These are phyloP conservation scores for Nitzschia sp. DNA, from an alignment of 108 stramenopile species.

Conservation along the genomic window DNA sequence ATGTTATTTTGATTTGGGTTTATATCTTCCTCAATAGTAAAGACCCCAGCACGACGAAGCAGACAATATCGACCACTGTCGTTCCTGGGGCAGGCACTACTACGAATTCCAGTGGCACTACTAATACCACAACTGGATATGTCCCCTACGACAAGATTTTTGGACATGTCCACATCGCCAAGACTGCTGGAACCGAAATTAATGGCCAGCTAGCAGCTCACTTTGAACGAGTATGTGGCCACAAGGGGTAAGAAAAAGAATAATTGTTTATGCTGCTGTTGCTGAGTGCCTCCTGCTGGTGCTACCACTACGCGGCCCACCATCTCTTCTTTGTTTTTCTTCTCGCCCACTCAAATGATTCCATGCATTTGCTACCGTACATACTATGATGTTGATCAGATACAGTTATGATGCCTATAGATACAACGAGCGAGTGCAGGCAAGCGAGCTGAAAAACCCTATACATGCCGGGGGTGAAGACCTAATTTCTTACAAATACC, in stretches of 20 bases:
- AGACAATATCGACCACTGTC: too few species aligned
- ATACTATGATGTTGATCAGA: conserved; percentile 21
- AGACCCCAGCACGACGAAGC: too few species aligned
- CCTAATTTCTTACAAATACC: not conserved
- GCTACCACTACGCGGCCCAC: too few species aligned
- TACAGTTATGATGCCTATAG: not conserved
- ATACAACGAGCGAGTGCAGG: not conserved
- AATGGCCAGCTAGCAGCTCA: conserved; percentile 37
- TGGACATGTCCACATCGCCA: conserved; percentile 45
- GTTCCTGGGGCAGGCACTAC: too few species aligned
- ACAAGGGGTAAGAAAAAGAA: conserved; percentile 36
- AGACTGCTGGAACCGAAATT: conserved; percentile 40
- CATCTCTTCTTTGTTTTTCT: too few species aligned
- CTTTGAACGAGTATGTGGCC: conserved; percentile 47
- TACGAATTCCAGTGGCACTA: too few species aligned
- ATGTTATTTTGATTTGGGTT: too few species aligned
- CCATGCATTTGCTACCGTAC: too few species aligned
- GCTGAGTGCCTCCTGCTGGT: too few species aligned
- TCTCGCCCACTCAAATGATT: not conserved
- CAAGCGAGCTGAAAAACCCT: not conserved
- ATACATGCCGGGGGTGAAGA: not conserved
- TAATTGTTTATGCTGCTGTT: too few species aligned
- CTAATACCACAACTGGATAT: not conserved
- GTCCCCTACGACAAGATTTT: conserved; percentile 5
- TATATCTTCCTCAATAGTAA: too few species aligned